phyloP scores from a whole-genome alignment of 371 early-diverging fungal species.

The Funneliformis caledonium region DNA sequence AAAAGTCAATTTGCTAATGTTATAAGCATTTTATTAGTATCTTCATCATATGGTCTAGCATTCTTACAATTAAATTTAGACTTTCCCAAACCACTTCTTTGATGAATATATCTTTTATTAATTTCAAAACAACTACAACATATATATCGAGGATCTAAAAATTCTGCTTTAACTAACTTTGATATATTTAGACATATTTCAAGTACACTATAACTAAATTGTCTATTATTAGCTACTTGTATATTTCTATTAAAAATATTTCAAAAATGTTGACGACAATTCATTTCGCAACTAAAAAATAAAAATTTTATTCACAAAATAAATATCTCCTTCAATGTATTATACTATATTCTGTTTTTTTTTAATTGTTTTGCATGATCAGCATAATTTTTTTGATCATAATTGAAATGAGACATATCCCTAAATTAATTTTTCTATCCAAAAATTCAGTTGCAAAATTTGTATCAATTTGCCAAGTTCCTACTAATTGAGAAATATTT shows the following conservation, averaged over 20 bases:
- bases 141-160: neutral
- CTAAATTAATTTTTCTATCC: no score
- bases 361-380: no score
- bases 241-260: slow-evolving; percentile 7
- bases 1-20: neutral
- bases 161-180: neutral
- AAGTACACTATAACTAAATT: neutral
- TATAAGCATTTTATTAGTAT: neutral
- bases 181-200: neutral
- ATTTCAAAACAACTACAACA: slow-evolving; percentile 1
- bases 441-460: no score
- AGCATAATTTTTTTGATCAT: no score
- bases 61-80: neutral
- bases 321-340: no score
- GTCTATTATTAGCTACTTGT: neutral
- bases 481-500: neutral
- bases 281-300: neutral
- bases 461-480: neutral
- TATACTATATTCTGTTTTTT: no score
- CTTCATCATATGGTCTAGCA: neutral
- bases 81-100: neutral
- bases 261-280: neutral
- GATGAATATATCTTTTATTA: neutral
- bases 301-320: neutral
- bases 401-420: no score